Percentiles rank a stretch among this genome's conserved stretches.
These are phyloP conservation scores for Talaromyces proteolyticus DNA, from an alignment of 495 filamentous ascomycete species.

Conservation along the genomic window DNA sequence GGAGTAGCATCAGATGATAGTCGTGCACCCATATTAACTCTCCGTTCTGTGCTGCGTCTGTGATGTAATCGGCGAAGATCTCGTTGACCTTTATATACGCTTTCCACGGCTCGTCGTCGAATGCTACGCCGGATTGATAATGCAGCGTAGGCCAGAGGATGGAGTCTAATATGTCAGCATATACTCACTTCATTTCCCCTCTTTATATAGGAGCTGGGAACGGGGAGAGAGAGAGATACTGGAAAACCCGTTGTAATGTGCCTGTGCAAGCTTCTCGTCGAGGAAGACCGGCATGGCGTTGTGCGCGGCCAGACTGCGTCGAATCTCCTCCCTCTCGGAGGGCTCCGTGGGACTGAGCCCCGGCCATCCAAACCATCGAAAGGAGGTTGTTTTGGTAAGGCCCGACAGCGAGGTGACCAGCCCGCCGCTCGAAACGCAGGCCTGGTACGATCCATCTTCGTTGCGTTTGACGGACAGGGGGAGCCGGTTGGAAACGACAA, in stretches of 20 bases:
- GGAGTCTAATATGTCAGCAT: constrained; percentile 50
- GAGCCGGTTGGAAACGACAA: constrained; percentile 83
- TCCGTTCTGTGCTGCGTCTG: constrained; percentile 65
- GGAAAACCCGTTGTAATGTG: constrained; percentile 58
- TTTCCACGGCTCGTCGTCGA: constrained; percentile 80
- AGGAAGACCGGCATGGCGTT: constrained; percentile 50
- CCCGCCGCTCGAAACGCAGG: constrained; percentile 82
- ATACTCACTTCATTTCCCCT: not conserved
- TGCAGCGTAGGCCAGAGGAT: constrained; percentile 96
- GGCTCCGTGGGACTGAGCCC: constrained; percentile 53
- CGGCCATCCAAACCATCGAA: constrained; percentile 94
- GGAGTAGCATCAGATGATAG: constrained; percentile 92
- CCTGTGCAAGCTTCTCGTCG: constrained; percentile 44
- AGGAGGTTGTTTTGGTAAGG: constrained; percentile 75
- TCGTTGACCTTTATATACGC: constrained; percentile 84
- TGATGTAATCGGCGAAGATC: constrained; percentile 74
- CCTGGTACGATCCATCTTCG: constrained; percentile 63
- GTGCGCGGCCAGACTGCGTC: constrained; percentile 37
- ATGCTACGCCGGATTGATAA: constrained; percentile 88
- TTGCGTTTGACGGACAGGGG: constrained; percentile 80
- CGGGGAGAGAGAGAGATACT: constrained; percentile 26
- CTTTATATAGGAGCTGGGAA: too few species aligned
- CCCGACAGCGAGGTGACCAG: constrained; percentile 83
- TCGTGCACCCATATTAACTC: constrained; percentile 95
- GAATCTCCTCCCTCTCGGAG: constrained; percentile 39